Percentiles rank a stretch among this genome's conserved stretches.
Evolutionary conservation across 73 alveolate genomes (phyloP).

Genomic region (Tetrahymena borealis): DNA sequence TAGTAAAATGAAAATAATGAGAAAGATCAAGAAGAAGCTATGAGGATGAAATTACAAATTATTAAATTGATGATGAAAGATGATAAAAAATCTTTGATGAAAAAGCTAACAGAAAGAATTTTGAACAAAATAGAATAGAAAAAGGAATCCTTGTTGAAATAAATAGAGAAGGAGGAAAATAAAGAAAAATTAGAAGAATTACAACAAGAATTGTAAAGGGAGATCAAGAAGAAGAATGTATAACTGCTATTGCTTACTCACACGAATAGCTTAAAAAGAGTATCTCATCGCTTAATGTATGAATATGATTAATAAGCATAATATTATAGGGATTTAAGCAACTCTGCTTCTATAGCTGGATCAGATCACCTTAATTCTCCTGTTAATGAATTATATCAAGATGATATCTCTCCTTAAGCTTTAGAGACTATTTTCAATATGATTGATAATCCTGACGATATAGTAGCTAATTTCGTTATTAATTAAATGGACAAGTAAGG

Average conservation of each 20-base stretch:
- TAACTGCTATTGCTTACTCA: background rate
- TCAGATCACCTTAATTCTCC: background rate
- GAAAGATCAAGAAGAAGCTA: background rate
- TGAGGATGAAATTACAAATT: background rate
- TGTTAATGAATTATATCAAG: background rate
- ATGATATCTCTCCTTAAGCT: background rate
- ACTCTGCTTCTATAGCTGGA: background rate
- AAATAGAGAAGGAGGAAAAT: background rate
- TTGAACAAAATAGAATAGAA: background rate
- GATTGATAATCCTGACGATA: background rate
- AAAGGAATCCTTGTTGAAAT: background rate
- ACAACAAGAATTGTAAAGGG: background rate
- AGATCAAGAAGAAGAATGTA: background rate
- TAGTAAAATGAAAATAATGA: background rate
- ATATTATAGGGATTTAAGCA: background rate
- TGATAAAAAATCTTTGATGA: background rate
- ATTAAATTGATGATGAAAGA: background rate
- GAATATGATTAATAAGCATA: background rate
- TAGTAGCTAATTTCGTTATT: background rate
- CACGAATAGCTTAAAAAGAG: background rate
- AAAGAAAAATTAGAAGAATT: background rate
- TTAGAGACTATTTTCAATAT: background rate
- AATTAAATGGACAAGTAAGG: background rate
- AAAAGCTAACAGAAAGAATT: background rate
- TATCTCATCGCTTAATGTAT: background rate